Base-by-base conservation (phyloP, 192 early-diverging fungal genomes). In the Backusella psychrophila region DNA sequence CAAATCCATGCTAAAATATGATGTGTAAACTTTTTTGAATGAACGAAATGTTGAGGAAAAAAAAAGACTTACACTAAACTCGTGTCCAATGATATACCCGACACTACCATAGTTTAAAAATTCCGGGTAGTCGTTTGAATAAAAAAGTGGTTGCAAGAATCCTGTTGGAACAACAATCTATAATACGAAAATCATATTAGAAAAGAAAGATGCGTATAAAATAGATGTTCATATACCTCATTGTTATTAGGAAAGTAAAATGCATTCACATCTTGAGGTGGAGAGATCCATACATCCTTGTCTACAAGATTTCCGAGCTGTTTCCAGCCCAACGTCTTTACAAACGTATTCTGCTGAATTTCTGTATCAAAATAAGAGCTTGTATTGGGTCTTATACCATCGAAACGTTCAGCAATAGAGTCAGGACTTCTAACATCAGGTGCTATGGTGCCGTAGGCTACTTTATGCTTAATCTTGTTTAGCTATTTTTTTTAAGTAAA, bases 331-430 rank as follows among this genome's bases (percentile, higher is more conserved):
- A 76, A 34, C 3, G 69, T 21, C 29, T 74, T 49, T 56, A 65
- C 21, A 86, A 85, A 94, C 23, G 72, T 69, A 7, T 83, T 78
- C 0, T 80, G 72, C 26, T 75, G 79, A 6, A 90, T 77, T 38
- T 89, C 84, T 72, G 93, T 93, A 59, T 90, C 87, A 82, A 91
- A 93, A 77, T 87, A 94, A 9, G 79, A 76, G 0, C 70, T 63
- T 29, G 75, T 76, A 12, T 86, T 73, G 34, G 91, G 82, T 0
- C 70, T 76, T 23, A 94, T 41, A 35, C 85, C 82, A 63, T 79
- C 76, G 74, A 88, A 87, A 77, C 88, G 86, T 67, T 91, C 91
- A 11, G 79, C 81, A 14, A 94, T 71, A 1, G 80, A 74, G 8
- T 79, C 59, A 3, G 86, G 77, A 7, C 79, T 83, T 33, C 79